These are phyloP conservation scores for Ciborinia camelliae DNA, from an alignment of 2,329 filamentous ascomycete species.

Conservation along the genomic window DNA sequence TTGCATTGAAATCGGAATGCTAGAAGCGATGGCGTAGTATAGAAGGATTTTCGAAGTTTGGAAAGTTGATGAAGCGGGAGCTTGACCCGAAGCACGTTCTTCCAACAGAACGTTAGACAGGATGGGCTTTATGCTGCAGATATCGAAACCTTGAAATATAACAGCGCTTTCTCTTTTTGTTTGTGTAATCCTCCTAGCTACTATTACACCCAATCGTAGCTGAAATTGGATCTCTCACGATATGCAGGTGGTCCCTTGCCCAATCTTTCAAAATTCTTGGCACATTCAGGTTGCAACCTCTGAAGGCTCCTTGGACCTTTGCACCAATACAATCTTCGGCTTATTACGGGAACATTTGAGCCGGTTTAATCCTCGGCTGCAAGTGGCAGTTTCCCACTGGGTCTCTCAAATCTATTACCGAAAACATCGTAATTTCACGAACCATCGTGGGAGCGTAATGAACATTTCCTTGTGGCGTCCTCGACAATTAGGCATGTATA, in stretches of 20 bases:
- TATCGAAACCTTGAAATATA: background rate
- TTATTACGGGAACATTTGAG: background rate
- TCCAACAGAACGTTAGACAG: background rate
- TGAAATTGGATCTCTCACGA: background rate
- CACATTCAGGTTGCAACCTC: too few species aligned
- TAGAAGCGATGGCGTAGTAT: constrained; percentile 1
- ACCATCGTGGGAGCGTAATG: background rate
- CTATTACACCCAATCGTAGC: background rate
- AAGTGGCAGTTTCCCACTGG: background rate
- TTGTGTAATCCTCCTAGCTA: background rate
- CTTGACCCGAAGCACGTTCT: constrained; percentile 9
- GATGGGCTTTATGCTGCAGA: background rate
- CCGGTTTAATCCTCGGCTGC: background rate
- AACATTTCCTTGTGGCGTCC: background rate
- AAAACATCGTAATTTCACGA: background rate
- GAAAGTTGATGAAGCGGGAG: background rate
- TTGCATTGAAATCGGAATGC: background rate
- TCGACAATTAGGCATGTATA: constrained; percentile 2
- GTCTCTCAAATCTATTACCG: too few species aligned
- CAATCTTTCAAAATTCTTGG: background rate
- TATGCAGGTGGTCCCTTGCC: background rate
- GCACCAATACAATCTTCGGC: background rate
- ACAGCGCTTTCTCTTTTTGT: background rate
- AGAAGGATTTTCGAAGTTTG: background rate
- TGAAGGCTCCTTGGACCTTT: background rate